phyloP scores from a whole-genome alignment of 164 flowering plant genomes.

The Tetrastigma voinierianum region DNA sequence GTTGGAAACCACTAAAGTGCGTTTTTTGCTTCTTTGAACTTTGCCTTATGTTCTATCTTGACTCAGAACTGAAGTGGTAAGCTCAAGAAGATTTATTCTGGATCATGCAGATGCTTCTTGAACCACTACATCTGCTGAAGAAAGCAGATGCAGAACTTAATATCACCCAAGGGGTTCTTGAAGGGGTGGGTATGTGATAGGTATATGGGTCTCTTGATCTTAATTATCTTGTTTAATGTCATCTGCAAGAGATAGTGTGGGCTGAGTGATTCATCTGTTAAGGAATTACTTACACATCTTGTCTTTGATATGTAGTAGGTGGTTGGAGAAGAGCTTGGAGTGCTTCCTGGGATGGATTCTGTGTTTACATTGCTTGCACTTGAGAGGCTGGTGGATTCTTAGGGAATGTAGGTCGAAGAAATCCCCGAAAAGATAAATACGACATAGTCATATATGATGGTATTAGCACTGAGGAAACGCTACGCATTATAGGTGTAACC shows the following conservation, averaged over 20 bases:
- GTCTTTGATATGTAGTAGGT: constrained; percentile 43
- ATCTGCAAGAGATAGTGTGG: not conserved
- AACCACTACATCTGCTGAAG: constrained; percentile 74
- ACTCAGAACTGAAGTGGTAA: not conserved
- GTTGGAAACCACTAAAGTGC: constrained; percentile 81
- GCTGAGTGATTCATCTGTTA: constrained; percentile 6
- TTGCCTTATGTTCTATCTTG: not conserved
- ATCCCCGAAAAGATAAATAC: constrained; percentile 32
- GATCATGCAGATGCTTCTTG: constrained; percentile 81
- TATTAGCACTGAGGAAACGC: constrained; percentile 69
- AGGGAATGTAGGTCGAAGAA: constrained; percentile 23
- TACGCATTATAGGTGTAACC: constrained; percentile 71
- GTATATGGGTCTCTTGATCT: not conserved
- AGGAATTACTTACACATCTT: constrained; percentile 10
- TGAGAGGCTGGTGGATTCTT: constrained; percentile 46
- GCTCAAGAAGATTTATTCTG: not conserved
- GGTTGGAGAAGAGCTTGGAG: constrained; percentile 96
- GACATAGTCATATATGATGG: constrained; percentile 87
- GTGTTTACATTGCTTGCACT: constrained; percentile 59
- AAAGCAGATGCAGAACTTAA: constrained; percentile 82
- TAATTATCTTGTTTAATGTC: not conserved
- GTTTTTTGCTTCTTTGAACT: constrained; percentile 18
- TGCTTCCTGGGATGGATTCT: constrained; percentile 95
- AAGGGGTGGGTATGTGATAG: constrained; percentile 86
- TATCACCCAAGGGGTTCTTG: constrained; percentile 85